Base-by-base conservation (phyloP, 2,329 filamentous ascomycete genomes). In the Rhynchosporium secalis region DNA sequence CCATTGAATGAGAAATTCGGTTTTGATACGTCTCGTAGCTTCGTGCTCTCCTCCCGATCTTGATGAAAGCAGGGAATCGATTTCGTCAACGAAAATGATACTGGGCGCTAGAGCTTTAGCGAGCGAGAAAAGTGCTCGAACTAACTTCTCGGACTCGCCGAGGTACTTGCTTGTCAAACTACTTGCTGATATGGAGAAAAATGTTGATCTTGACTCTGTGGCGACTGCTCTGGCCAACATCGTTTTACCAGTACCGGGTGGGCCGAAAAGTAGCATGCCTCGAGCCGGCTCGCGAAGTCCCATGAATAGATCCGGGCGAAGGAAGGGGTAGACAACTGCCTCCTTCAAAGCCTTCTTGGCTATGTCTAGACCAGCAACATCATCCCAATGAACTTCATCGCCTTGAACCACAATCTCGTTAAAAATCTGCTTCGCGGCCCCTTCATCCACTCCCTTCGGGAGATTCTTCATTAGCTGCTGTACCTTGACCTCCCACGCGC, bases 1-100 rank as follows among this genome's bases (percentile, higher is more conserved):
- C 95, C 95, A 99, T 72, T 97, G 93, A 33, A 99, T 97, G 36
- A 99, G 79, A 70, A 99, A 99, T 73, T 99, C 95, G 0, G 95
- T 99, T 78, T 99, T 99, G 73, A 97, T 96, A 60, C 95, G 85
- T 62, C 94, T 83, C 0, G 92, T 96, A 0, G 95, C 92, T 76
- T 99, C 95, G 70, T 98, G 91, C 72, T 98, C 95, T 1, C 91
- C 89, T 0, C 91, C 91, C 6, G 89, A 90, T 57, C 95, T 83
- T 15, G 92, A 86, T 0, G 92, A 96, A 0, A 99, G 82, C 0
- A 99, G 79, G 0, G 93, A 96, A 75, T 99, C 95, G 66, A 99
- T 99, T 74, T 99, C 95, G 72, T 99, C 95, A 4, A 99, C 92
- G 70, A 99, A 99, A 62, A 99, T 98, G 74, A 99, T 98, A 65